Base-by-base conservation (phyloP, 495 filamentous ascomycete genomes). In the Aspergillus baeticus region DNA sequence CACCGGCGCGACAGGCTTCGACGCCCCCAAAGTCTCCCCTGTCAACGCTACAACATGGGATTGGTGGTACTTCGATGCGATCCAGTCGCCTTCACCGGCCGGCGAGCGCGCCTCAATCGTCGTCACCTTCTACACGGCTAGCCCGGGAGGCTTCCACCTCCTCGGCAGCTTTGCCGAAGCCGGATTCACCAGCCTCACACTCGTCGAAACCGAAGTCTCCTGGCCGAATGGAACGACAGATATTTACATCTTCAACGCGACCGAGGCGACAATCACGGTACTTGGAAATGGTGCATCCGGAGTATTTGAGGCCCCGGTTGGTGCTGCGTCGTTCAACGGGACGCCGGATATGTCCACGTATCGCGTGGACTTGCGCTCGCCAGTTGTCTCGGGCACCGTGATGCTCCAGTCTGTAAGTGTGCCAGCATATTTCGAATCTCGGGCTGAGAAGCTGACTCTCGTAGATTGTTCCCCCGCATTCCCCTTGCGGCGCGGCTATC, bases 51-150 rank as follows among this genome's bases (percentile, higher is more conserved):
- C 45, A 26, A 15, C 45, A 1, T 48, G 23, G 23, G 45, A 48
- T 15, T 48, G 45, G 45, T 48, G 23, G 23, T 48, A 48, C 29
- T 48, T 48, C 20, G 45, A 48, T 15, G n/a, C 20, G 6, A 31
- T 48, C 22, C 11, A 48, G 45, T 15, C 23, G 17, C 23, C 26
- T 2, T 5, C 26, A 10, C 13, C 44, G 22, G 18, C 10, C 10
- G 45, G 26, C 3, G 14, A 31, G 23, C 45, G 34, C 6, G 45
- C 45, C 1, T 34, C 45, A 0, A 10, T 48, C 15, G 45, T 17
- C 14, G 29, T 48, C 23, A 17, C 22, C 1, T 48, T 48, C 14
- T 34, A 34, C 45, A 48, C 23, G 13, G 29, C 45, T 0, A n/a
- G 7, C 14, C 14, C 14, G 5, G 33, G 18, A 13, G 45, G 10